These are phyloP conservation scores for Petrea volubilis DNA, from an alignment of 257 asterid genomes.

Conservation along the genomic window DNA sequence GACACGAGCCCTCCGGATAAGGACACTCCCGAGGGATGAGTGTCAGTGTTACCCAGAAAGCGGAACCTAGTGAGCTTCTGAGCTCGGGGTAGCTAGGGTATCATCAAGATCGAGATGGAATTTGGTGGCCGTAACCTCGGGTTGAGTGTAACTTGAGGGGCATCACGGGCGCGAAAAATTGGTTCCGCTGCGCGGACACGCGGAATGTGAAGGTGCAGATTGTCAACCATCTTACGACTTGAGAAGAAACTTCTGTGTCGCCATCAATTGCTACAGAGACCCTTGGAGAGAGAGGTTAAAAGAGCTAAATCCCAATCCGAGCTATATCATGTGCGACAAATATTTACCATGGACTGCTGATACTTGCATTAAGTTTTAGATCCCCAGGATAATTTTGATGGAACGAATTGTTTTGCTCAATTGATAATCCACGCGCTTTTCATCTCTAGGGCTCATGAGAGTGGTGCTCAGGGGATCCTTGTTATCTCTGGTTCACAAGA, in stretches of 20 bases:
- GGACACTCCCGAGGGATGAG: too few relatives aligned
- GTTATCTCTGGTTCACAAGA: slow-evolving; percentile 33
- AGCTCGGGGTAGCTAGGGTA: too few relatives aligned
- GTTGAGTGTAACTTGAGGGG: too few relatives aligned
- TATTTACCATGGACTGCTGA: slow-evolving; percentile 40
- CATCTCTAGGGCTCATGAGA: slow-evolving; percentile 24
- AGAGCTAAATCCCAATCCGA: slow-evolving; percentile 32
- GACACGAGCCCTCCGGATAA: too few relatives aligned
- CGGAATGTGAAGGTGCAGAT: slow-evolving; percentile 56
- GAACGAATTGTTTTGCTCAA: slow-evolving; percentile 51
- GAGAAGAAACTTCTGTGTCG: slow-evolving; percentile 33
- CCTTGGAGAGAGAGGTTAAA: slow-evolving; percentile 29
- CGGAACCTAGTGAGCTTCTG: too few relatives aligned
- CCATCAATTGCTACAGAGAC: slow-evolving; percentile 35
- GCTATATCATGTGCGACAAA: slow-evolving; percentile 43
- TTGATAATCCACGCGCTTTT: slow-evolving; percentile 24
- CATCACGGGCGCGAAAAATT: too few relatives aligned
- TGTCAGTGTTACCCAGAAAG: too few relatives aligned
- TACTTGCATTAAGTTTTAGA: slow-evolving; percentile 22
- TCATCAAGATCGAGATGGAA: too few relatives aligned
- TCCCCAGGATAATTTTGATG: slow-evolving; percentile 49
- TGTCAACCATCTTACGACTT: slow-evolving; percentile 36
- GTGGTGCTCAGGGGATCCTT: slow-evolving; percentile 26
- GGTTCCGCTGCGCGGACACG: too few relatives aligned
- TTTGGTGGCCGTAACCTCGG: too few relatives aligned